These are phyloP conservation scores for Coemansia aciculifera DNA, from an alignment of 192 early-diverging fungal genomes.

Conservation along the genomic window DNA sequence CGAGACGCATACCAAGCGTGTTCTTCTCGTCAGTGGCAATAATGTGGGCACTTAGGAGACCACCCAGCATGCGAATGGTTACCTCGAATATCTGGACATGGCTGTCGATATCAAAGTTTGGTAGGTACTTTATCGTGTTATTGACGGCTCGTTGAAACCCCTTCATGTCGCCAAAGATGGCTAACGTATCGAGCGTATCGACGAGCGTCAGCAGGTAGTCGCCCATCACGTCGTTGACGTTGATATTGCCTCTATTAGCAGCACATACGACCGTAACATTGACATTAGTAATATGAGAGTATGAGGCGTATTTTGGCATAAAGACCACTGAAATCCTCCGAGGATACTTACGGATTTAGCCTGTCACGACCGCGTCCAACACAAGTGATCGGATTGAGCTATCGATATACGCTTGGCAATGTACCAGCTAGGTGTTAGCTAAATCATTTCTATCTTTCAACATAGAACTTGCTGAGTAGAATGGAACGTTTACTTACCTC, in stretches of 20 bases:
- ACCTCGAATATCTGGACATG: conserved; percentile 95
- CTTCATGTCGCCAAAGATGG: conserved; percentile 66
- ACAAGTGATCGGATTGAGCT: conserved; percentile 83
- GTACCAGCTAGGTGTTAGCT: neutral
- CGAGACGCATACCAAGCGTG: conserved; percentile 58
- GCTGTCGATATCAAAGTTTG: conserved; percentile 76
- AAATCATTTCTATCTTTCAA: neutral
- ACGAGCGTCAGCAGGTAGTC: conserved; percentile 92
- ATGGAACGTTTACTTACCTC: conserved; percentile 49
- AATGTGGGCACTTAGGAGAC: conserved; percentile 84
- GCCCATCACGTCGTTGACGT: conserved; percentile 91
- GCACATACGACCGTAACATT: neutral
- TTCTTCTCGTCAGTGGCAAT: conserved; percentile 70
- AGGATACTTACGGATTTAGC: conserved; percentile 57
- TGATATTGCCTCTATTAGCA: conserved; percentile 21
- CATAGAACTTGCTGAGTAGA: neutral
- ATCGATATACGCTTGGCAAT: neutral
- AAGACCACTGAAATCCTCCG: conserved; percentile 37
- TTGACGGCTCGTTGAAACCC: conserved; percentile 68
- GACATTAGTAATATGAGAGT: neutral
- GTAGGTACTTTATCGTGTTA: conserved; percentile 63
- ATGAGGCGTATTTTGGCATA: neutral
- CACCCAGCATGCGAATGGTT: conserved; percentile 89
- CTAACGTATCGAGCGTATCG: conserved; percentile 86
- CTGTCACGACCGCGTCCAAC: conserved; percentile 70